phyloP scores from a whole-genome alignment of 177 flowering plant species.

The Vitis hybrid region DNA sequence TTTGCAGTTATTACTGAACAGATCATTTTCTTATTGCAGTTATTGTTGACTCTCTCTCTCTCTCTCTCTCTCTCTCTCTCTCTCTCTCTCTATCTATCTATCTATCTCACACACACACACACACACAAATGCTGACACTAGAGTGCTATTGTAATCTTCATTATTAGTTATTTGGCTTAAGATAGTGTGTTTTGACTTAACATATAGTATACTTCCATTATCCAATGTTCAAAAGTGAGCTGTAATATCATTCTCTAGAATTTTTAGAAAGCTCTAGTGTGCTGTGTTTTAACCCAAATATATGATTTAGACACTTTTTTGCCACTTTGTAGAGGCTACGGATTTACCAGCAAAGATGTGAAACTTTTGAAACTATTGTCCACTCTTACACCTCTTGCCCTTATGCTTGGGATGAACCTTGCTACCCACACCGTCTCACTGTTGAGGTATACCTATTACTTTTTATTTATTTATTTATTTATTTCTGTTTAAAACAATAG shows the following conservation, averaged over 20 bases:
- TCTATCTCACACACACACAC: background rate
- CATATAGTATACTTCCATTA: background rate
- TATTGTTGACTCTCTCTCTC: background rate
- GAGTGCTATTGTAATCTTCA: background rate
- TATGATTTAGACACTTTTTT: slow-evolving; percentile 1
- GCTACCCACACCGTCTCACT: slow-evolving; percentile 82
- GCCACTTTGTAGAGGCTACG: slow-evolving; percentile 62
- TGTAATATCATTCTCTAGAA: background rate
- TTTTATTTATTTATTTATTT: background rate
- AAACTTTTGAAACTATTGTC: slow-evolving; percentile 69
- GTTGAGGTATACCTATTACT: slow-evolving; percentile 68
- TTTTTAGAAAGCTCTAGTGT: background rate
- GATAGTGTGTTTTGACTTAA: background rate
- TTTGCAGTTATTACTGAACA: background rate
- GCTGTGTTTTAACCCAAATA: background rate
- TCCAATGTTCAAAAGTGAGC: background rate
- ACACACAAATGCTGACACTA: background rate
- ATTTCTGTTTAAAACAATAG: background rate
- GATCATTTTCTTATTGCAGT: background rate
- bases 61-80: background rate
- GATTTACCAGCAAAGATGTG: slow-evolving; percentile 87
- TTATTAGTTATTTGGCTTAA: background rate
- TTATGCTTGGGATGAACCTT: slow-evolving; percentile 99
- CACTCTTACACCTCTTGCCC: slow-evolving; percentile 79
- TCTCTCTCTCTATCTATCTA: background rate